phyloP scores from a whole-genome alignment of 805 yeast species.

The Lipomyces anomalus region DNA sequence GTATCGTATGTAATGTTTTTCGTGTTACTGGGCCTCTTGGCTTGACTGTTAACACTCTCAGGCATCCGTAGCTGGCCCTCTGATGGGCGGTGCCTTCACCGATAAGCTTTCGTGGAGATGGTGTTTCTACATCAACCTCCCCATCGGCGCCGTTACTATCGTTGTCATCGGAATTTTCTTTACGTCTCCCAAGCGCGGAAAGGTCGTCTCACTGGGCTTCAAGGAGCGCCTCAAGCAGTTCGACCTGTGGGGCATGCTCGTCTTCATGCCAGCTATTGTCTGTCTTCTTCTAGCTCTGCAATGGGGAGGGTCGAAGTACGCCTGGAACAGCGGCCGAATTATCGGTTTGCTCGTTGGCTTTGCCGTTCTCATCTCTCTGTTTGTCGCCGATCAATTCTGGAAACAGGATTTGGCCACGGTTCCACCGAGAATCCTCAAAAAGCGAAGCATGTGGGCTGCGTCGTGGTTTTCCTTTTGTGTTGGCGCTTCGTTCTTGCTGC shows the following conservation, averaged over 20 bases:
- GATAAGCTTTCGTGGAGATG: slow-evolving; percentile 45
- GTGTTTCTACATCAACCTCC: slow-evolving; percentile 46
- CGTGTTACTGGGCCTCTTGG: too few species aligned
- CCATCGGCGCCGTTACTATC: slow-evolving; percentile 33
- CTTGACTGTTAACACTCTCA: too few species aligned
- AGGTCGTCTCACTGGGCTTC: slow-evolving; percentile 34
- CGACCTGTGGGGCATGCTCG: slow-evolving; percentile 48
- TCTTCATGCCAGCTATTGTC: slow-evolving; percentile 44
- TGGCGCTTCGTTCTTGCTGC: slow-evolving; percentile 45
- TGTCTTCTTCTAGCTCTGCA: slow-evolving; percentile 35
- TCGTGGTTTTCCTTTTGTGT: slow-evolving; percentile 40
- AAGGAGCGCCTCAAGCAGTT: slow-evolving; percentile 41
- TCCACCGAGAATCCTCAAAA: slow-evolving; percentile 42
- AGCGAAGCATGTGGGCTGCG: slow-evolving; percentile 35
- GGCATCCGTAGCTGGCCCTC: slow-evolving; percentile 51
- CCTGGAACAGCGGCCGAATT: slow-evolving; percentile 6
- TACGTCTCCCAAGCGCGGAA: slow-evolving; percentile 20
- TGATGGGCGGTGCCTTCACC: slow-evolving; percentile 48
- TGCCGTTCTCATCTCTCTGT: slow-evolving; percentile 37
- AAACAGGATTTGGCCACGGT: slow-evolving; percentile 48
- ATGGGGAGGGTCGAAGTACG: slow-evolving; percentile 9
- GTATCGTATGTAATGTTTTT: too few species aligned
- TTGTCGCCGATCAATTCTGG: slow-evolving; percentile 47
- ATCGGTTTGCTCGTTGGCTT: slow-evolving; percentile 33
- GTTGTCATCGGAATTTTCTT: slow-evolving; percentile 23